These are phyloP conservation scores for Delitschia confertaspora DNA, from an alignment of 495 filamentous ascomycete species.

Conservation along the genomic window DNA sequence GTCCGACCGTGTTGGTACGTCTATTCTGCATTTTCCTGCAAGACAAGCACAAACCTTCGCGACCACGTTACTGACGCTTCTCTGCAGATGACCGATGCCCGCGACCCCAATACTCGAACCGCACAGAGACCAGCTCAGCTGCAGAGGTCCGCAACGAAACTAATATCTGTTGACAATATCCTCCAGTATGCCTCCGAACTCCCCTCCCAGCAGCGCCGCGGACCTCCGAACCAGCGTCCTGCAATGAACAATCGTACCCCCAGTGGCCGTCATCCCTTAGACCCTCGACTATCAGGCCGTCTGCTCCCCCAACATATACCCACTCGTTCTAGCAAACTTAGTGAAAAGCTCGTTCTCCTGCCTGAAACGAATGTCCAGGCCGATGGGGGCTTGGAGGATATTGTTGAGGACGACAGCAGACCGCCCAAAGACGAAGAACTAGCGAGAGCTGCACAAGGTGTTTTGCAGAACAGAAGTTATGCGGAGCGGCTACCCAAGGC, in stretches of 20 bases:
- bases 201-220: slow-evolving; percentile 83
- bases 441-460: slow-evolving; percentile 54
- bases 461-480: slow-evolving; percentile 71
- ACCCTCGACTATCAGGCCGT: slow-evolving; percentile 35
- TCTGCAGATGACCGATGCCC: slow-evolving; percentile 50
- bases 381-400: slow-evolving; percentile 49
- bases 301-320: slow-evolving; percentile 53
- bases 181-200: slow-evolving; percentile 91
- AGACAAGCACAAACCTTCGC: slow-evolving; percentile 1
- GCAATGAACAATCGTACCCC: slow-evolving; percentile 36
- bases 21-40: not conserved
- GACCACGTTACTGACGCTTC: slow-evolving; percentile 5
- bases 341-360: slow-evolving; percentile 90
- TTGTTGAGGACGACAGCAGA: slow-evolving; percentile 52
- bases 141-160: slow-evolving; percentile 46
- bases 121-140: slow-evolving; percentile 32
- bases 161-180: slow-evolving; percentile 93
- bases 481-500: slow-evolving; percentile 90
- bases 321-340: slow-evolving; percentile 79
- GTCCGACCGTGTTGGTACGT: slow-evolving; percentile 48
- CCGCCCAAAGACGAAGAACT: slow-evolving; percentile 73
- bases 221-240: slow-evolving; percentile 53
- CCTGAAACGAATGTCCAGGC: slow-evolving; percentile 59
- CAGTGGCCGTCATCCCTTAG: slow-evolving; percentile 38
- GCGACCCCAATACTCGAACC: slow-evolving; percentile 40